phyloP scores from a whole-genome alignment of 2,329 filamentous ascomycete genomes.

The Aurifilum marmelostoma region DNA sequence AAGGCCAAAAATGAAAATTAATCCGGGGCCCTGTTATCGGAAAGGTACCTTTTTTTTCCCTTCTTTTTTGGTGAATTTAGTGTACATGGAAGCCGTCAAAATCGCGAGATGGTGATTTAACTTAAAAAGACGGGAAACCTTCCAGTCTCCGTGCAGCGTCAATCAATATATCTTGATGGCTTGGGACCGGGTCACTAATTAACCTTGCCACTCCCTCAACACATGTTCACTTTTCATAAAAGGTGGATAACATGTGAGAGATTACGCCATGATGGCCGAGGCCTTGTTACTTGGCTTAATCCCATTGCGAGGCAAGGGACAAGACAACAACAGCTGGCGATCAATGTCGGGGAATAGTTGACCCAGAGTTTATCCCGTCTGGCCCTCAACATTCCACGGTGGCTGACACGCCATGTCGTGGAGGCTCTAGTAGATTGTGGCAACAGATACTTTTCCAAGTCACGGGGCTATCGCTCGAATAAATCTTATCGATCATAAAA shows the following conservation, averaged over 20 bases:
- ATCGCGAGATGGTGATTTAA: background rate
- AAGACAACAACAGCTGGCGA: background rate
- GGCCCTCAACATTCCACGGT: background rate
- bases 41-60: no score
- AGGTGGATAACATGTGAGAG: background rate
- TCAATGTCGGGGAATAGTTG: conserved; percentile 23
- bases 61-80: background rate
- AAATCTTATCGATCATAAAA: no score
- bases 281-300: background rate
- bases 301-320: background rate
- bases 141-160: background rate
- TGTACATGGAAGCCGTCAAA: background rate
- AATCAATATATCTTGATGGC: background rate
- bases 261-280: background rate
- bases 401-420: background rate
- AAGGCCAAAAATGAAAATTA: no score
- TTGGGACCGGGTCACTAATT: background rate
- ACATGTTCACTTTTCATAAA: no score
- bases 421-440: background rate
- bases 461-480: no score
- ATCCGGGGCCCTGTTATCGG: no score
- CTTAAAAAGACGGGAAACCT: background rate
- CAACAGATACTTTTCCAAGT: background rate
- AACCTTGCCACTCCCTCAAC: background rate
- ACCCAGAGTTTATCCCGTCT: conserved; percentile 17